Base-by-base conservation (phyloP, 1,139 yeast species). In the Suhomyces chickasaworum region DNA sequence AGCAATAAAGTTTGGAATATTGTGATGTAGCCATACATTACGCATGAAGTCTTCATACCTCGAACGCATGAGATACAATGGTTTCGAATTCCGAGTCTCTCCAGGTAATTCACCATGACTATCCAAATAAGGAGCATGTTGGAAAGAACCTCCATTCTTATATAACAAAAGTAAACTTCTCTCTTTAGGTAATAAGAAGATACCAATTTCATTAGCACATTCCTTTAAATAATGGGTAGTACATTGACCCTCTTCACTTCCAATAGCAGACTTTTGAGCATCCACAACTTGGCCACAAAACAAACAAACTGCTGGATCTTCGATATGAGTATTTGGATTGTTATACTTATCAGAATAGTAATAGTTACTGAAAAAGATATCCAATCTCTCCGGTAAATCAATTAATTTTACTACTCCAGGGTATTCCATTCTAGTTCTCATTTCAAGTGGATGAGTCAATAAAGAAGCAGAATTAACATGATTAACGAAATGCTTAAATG, bases 251-350 rank as follows among this genome's bases (percentile, higher is more conserved):
- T 71, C 69, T 46, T 62, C 61, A 43, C 66, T 68, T 2, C 83
- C 86, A 47, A 78, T 66, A 13, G 83, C 75, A 35, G 68, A 63
- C 44, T 75, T 79, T 56, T 91, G 97, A 22, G 84, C 69, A 52
- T 84, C 84, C 23, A 89, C 75, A 4, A 85, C 75, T 12, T 72
- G 69, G 0, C 91, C 95, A 66, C 99, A 93, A 53, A 86, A 85
- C 45, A 93, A 67, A 59, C 99, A 93, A 10, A 93, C 72, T 0
- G 96, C 97, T 0, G 96, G 95, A 53, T 90, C 96, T 27, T 78
- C 75, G 29, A 77, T 78, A n/a, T 59, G 52, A 50, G 58, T 60
- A 49, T 70, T 68, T 0, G 78, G 79, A 41, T 69, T 69, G 41
- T 68, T 65, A 25, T 67, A 70, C 44, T 68, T 66, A 39, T 74